phyloP scores from a whole-genome alignment of 176 grass and related monocot genomes.

The Microstegium vimineum region DNA sequence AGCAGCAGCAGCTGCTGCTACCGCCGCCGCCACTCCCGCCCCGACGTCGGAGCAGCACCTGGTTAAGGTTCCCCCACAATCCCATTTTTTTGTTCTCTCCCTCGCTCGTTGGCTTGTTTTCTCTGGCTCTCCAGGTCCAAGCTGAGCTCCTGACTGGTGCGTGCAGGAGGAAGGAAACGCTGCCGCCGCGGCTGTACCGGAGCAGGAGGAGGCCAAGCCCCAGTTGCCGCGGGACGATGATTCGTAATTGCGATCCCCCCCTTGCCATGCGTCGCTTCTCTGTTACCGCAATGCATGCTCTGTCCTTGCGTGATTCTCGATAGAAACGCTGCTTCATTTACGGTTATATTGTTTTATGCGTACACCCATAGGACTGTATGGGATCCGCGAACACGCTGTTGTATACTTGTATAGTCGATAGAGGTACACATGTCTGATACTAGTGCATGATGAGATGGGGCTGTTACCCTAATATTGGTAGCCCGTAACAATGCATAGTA shows the following conservation, averaged over 20 bases:
- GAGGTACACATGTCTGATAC: neutral
- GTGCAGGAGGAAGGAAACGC: slow-evolving; percentile 24
- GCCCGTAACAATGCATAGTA: neutral
- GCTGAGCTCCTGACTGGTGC: slow-evolving; percentile 18
- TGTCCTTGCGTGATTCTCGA: slow-evolving; percentile 20
- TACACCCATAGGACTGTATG: neutral
- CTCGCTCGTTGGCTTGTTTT: neutral
- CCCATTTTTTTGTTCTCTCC: neutral
- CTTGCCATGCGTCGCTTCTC: neutral
- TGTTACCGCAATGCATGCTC: slow-evolving; percentile 21
- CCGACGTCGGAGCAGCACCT: slow-evolving; percentile 19
- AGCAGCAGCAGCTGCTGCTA: neutral
- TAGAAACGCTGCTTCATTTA: neutral
- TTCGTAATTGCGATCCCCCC: slow-evolving; percentile 34
- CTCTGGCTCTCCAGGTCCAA: neutral
- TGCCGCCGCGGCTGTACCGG: neutral
- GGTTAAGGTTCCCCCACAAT: slow-evolving; percentile 15
- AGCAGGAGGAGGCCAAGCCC: slow-evolving; percentile 11
- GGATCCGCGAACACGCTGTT: neutral
- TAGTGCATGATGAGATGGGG: slow-evolving; percentile 4
- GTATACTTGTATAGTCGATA: neutral
- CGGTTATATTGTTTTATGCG: neutral
- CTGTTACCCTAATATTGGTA: neutral
- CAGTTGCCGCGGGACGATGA: slow-evolving; percentile 7
- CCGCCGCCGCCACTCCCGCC: neutral